Percentiles rank a stretch among this genome's conserved stretches.
Evolutionary conservation across 352 stramenopile genomes (phyloP).

Genomic region (Blastocystis sp.): DNA sequence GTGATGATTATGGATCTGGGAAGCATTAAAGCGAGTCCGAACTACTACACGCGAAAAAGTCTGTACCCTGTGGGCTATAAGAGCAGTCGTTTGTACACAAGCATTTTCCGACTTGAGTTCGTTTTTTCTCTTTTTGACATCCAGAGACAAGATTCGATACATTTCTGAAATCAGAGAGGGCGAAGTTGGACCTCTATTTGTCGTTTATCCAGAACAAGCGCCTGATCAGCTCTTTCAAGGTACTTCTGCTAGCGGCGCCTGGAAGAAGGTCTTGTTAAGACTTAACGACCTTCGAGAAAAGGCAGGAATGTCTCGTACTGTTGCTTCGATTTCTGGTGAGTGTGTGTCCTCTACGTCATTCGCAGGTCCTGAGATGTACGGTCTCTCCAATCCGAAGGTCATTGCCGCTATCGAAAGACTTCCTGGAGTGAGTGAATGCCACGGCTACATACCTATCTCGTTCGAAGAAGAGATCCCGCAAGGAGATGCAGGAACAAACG

Average conservation of each 20-base stretch:
- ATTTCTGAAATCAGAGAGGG: slow-evolving; percentile 37
- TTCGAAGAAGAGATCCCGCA: not conserved
- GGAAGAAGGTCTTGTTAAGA: not conserved
- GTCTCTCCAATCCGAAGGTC: not conserved
- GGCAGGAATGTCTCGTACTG: not conserved
- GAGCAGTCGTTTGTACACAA: not conserved
- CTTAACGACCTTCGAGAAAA: slow-evolving; percentile 19
- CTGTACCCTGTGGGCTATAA: slow-evolving; percentile 25
- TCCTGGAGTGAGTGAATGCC: not conserved
- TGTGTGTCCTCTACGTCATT: not conserved
- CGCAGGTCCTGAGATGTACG: slow-evolving; percentile 9
- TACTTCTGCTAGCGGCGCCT: not conserved
- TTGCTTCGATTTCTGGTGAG: not conserved
- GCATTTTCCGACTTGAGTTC: not conserved
- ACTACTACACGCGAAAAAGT: not conserved
- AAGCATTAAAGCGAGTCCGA: not conserved
- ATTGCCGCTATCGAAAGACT: not conserved
- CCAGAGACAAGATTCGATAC: not conserved
- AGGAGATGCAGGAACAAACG: not conserved
- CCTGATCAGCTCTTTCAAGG: not conserved
- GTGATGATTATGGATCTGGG: not conserved
- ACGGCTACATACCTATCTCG: not conserved
- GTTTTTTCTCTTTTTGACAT: not conserved
- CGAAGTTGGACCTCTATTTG: not conserved
- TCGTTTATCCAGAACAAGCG: not conserved